Evolutionary conservation across 2,329 filamentous ascomycete genomes (phyloP), one percentile per base, ranked within the genome.

Genomic region (Decorospora gaudefroyi): DNA sequence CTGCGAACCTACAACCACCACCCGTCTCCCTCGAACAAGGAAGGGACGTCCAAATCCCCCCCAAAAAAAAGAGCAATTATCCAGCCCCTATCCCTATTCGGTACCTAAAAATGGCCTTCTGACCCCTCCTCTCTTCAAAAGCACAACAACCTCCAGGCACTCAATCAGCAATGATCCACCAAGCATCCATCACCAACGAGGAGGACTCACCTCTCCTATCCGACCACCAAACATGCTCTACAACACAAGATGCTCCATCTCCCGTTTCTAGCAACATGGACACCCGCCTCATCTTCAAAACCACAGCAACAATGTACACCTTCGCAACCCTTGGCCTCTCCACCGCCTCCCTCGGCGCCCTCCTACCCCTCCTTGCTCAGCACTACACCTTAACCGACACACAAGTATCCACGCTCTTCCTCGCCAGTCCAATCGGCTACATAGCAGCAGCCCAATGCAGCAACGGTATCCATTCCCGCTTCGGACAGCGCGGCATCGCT

Each of bases 241-340:
- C 19, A 18, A 17, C 9, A 4, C 8, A 16, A 18, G 18, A 17
- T 3, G 9, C 3, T 8, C n/a, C 15, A 7, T 13, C 18, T 6
- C 9, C 9, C 6, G 11, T 21, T 1, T 17, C 17, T 9, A 17
- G 22, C 6, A 32, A 31, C 4, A 41, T 44, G 40, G 13, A 45
- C 1, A 6, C 6, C 5, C 26, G 25, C 4, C 42, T 56, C 6
- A 8, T 34, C 1, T 35, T 71, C 50, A 75, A 77, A 7, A 70
- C 81, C 1, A 66, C 72, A 2, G 74, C 81, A 0, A 76, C 78
- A 0, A 84, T 83, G 64, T 82, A 75, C 71, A 77, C 75, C 5
- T 80, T 85, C 47, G 57, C 81, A 4, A 75, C 81, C 1, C 78
- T 81, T 62, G 82, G 82, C 0, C 58, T 59, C 5, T 61, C 61